Conservation (phyloP, 305 asterid genomes). For the Fraxinus dipetala region DNA sequence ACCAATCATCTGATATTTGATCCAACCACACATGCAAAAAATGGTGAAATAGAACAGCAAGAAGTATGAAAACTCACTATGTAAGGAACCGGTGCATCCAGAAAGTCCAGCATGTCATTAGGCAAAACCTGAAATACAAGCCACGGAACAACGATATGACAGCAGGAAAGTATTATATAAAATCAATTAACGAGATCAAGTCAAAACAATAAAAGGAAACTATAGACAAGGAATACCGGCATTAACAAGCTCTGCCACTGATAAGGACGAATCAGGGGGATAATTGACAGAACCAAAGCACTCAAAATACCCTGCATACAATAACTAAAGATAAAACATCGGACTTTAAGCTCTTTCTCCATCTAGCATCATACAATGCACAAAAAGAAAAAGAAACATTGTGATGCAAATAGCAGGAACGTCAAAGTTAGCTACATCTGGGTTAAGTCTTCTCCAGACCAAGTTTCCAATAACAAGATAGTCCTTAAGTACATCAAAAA, state of each 20-base stretch:
- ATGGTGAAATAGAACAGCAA: slow-evolving; percentile 13
- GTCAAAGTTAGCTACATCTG: neutral
- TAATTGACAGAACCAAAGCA: slow-evolving; percentile 75
- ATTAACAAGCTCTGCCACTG: slow-evolving; percentile 97
- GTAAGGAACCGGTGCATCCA: slow-evolving; percentile 99
- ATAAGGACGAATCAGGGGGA: slow-evolving; percentile 94
- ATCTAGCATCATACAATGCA: slow-evolving; percentile 6
- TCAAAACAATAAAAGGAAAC: slow-evolving; percentile 18
- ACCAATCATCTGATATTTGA: slow-evolving; percentile 12
- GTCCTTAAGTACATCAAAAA: neutral
- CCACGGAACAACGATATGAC: slow-evolving; percentile 10
- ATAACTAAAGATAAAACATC: slow-evolving; percentile 17
- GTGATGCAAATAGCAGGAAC: neutral
- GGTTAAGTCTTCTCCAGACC: neutral
- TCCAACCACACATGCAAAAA: neutral
- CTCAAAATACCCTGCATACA: slow-evolving; percentile 79
- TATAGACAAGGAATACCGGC: slow-evolving; percentile 57
- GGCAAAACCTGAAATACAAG: slow-evolving; percentile 73
- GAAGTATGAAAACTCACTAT: slow-evolving; percentile 59
- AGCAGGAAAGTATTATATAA: slow-evolving; percentile 6
- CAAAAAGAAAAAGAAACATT: slow-evolving; percentile 2
- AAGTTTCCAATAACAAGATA: slow-evolving; percentile 1
- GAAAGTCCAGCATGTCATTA: slow-evolving; percentile 94
- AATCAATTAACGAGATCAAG: slow-evolving; percentile 5
- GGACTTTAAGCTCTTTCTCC: slow-evolving; percentile 6